Evolutionary conservation across 169 alveolate genomes (phyloP).

Genomic region (Cryptosporidium ubiquitum): DNA sequence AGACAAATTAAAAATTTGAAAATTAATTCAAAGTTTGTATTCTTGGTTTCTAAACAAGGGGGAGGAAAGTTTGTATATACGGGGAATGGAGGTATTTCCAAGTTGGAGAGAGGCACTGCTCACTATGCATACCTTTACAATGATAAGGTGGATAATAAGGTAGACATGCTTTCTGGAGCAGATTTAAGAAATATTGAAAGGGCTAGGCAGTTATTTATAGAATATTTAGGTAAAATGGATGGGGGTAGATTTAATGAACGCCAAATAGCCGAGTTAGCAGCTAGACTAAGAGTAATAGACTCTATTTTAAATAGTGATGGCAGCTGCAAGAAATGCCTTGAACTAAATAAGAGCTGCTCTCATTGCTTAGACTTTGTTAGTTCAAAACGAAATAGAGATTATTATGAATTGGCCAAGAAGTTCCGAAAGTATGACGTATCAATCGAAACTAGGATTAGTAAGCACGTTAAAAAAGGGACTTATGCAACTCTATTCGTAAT

Average conservation of each 20-base stretch:
- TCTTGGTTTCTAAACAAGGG: neutral
- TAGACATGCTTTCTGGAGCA: conserved; percentile 52
- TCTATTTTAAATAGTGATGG: conserved; percentile 8
- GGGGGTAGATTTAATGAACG: neutral
- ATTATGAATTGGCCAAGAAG: conserved; percentile 16
- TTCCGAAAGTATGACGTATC: conserved; percentile 2
- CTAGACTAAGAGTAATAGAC: conserved; percentile 40
- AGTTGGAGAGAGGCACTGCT: neutral
- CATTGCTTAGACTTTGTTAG: conserved; percentile 18
- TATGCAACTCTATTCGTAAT: conserved; percentile 43
- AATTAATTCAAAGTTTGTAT: neutral
- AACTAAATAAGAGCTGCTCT: neutral
- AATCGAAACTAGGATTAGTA: conserved; percentile 21
- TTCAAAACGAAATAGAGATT: neutral
- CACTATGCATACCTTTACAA: conserved; percentile 61
- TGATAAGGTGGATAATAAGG: neutral
- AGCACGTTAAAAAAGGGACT: neutral
- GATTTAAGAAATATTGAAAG: conserved; percentile 47
- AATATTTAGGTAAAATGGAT: neutral
- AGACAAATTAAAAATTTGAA: neutral
- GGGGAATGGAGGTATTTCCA: conserved; percentile 34
- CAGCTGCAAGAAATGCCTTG: conserved; percentile 24
- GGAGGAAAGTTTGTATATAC: conserved; percentile 5
- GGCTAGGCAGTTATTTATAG: conserved; percentile 46
- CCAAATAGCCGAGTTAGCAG: conserved; percentile 20